A percentile compares a stretch with the other conserved stretches of the same genome.
These are phyloP conservation scores for Danielia oregonensis DNA, from an alignment of 805 yeast genomes.

Conservation along the genomic window DNA sequence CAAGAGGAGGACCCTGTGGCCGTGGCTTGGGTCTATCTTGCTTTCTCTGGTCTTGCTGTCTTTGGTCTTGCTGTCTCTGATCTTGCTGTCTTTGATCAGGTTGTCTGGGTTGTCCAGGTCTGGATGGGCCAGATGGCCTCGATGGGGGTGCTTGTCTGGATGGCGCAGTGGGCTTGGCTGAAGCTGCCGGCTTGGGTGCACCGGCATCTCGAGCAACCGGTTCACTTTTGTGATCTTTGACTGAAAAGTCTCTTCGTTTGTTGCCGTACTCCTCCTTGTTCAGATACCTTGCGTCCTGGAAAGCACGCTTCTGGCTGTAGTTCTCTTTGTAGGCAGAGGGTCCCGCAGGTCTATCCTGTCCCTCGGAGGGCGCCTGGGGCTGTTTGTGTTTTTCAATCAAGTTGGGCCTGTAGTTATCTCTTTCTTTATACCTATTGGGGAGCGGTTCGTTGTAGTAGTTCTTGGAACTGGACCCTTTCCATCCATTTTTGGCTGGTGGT, in stretches of 20 bases:
- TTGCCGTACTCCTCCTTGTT: background rate
- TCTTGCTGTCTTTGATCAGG: too few relatives aligned
- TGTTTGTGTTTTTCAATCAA: constrained; percentile 3
- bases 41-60: constrained; percentile 5
- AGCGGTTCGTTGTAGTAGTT: constrained; percentile 7
- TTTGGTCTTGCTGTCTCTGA: too few relatives aligned
- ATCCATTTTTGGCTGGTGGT: constrained; percentile 5
- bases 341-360: constrained; percentile 11
- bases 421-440: constrained; percentile 11
- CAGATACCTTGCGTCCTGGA: background rate
- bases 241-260: constrained; percentile 2
- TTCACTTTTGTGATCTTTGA: background rate
- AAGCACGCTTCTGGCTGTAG: background rate
- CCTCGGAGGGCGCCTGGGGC: background rate
- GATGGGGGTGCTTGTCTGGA: too few relatives aligned
- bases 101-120: too few relatives aligned
- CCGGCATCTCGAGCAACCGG: background rate
- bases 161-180: background rate
- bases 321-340: constrained; percentile 9
- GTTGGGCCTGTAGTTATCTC: constrained; percentile 16
- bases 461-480: constrained; percentile 9
- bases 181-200: too few relatives aligned
- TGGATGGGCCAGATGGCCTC: too few relatives aligned
- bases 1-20: constrained; percentile 2
- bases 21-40: background rate